Percentiles rank a stretch among this genome's conserved stretches.
These are phyloP conservation scores for Kuraishia molischiana DNA, from an alignment of 805 yeast species.

Conservation along the genomic window DNA sequence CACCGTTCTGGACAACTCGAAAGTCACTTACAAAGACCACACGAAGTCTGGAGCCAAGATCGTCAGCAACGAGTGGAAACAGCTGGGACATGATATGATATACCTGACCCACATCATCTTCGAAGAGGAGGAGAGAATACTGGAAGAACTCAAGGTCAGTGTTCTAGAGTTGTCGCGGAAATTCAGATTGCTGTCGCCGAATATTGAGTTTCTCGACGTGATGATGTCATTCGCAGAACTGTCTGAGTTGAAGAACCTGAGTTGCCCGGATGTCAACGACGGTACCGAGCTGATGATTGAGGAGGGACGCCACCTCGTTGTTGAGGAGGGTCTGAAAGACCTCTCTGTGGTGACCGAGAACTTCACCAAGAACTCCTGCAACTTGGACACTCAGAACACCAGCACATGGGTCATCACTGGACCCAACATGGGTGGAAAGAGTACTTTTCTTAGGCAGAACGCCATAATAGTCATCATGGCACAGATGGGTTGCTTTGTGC, in stretches of 20 bases:
- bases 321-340: constrained; percentile 58
- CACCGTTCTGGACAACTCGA: constrained; percentile 6
- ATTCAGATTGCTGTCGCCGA: constrained; percentile 39
- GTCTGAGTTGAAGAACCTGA: constrained; percentile 58
- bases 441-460: constrained; percentile 65
- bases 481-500: constrained; percentile 68
- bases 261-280: constrained; percentile 52
- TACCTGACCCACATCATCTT: constrained; percentile 35
- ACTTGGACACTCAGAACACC: constrained; percentile 12
- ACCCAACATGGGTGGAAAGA: constrained; percentile 85
- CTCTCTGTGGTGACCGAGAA: constrained; percentile 27
- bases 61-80: constrained; percentile 37
- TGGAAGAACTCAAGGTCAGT: constrained; percentile 35
- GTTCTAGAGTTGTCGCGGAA: constrained; percentile 33
- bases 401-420: constrained; percentile 66
- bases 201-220: constrained; percentile 59
- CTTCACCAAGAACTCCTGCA: constrained; percentile 39
- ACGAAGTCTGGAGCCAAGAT: constrained; percentile 21
- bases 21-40: constrained; percentile 12
- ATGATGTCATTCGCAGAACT: constrained; percentile 62
- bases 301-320: constrained; percentile 79
- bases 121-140: constrained; percentile 42
- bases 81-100: constrained; percentile 39
- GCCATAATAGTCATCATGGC: constrained; percentile 61
- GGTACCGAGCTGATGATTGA: constrained; percentile 36